Evolutionary conservation across 2,329 filamentous ascomycete genomes (phyloP), one percentile per base, ranked within the genome.

Genomic region (Phoma sp.): DNA sequence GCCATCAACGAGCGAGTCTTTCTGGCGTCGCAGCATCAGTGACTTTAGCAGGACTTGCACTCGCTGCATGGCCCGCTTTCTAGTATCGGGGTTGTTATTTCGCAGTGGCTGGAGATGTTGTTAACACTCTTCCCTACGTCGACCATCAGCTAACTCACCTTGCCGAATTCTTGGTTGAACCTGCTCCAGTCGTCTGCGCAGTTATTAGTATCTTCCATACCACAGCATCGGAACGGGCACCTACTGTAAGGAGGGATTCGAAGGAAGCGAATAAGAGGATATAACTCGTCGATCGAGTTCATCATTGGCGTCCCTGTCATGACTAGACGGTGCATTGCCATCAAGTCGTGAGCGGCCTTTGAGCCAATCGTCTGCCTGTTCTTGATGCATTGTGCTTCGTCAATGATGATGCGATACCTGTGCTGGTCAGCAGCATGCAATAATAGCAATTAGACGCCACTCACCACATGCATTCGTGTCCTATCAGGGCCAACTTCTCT

Each of bases 271-370:
- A 96, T 80, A 19, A 96, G 77, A 0, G 91, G 90, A 67, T 85
- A 92, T 3, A 96, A 80, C 65, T 97, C 93, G 22, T 84, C 80
- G 2, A 94, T 85, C 12, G 83, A 86, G 65, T 96, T 96, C 89
- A 95, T 95, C 89, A 94, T 92, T 0, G 91, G 91, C 0, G 91
- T 95, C 24, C 91, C 91, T 3, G 88, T 91, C 73, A 94, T 83
- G 68, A 88, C 92, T 78, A 90, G 87, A 43, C 90, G 82, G 68
- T 89, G 85, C 32, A 77, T 79, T 13, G 88, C 79, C 56, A 83
- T 76, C 15, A 95, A 74, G 10, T 76, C 72, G 62, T 80, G 84
- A 27, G 85, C 85, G 4, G 85, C 89, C 59, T 81, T 80, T 1
- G 88, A 84, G 5, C 82, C 77, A 58, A 85, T 83, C 0, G 89